Base-by-base conservation (phyloP, 768 basidiomycete species). In the Leccinum subgranulosum region DNA sequence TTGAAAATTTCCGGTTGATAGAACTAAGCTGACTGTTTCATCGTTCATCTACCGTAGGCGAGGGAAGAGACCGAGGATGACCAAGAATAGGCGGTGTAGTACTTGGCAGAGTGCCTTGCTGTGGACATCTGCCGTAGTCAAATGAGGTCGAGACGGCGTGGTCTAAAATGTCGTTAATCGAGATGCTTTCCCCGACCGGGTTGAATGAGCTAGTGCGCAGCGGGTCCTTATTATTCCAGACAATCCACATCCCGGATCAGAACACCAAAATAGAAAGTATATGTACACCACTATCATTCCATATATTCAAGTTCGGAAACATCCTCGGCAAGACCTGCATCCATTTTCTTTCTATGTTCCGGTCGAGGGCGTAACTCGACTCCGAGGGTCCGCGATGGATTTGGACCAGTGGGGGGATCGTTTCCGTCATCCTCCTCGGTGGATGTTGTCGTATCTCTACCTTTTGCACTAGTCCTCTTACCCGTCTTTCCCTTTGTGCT, bases 281-380 rank as follows among this genome's bases (percentile, higher is more conserved):
- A 59, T 51, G 28, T 53, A 48, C 36, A 39, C 36, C 39, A 17
- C 28, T 17, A 53, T 10, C 4, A 60, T 53, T 57, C 56, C 11
- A 46, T 52, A 53, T 52, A 45, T 34, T 31, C 29, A 31, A 31
- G 29, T 31, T 56, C 50, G 31, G 50, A 31, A 0, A 52, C 43
- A 46, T 57, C 59, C 21, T 68, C 58, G 55, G 53, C 48, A 61
- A 39, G 7, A 39, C 17, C 8, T 34, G 28, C 45, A 19, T 66
- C 56, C 60, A 57, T 60, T 57, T 53, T 62, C 50, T 59, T 58
- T 55, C 57, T 52, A n/a, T 73, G 74, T 59, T 74, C 78, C 36
- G 75, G 75, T 36, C 79, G 73, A 19, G 78, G 78, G 19, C 81
- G 77, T 34, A 81, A 59, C 29, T 70, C 69, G 0, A 74, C 69